phyloP scores from a whole-genome alignment of 2,329 filamentous ascomycete genomes.

The Colletotrichum liriopes region DNA sequence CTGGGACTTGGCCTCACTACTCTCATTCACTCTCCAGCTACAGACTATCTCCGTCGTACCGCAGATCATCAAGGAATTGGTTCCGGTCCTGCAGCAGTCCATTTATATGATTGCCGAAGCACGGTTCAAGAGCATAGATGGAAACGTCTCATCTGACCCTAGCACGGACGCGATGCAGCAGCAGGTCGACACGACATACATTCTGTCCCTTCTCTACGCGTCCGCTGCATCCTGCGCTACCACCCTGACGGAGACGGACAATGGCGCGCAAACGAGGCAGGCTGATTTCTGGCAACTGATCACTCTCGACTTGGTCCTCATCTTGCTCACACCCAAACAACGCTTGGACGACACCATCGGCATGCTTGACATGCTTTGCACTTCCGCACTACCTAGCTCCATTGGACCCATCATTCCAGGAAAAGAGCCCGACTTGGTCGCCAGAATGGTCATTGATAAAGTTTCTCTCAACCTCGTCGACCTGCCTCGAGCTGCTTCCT shows the following conservation, averaged over 20 bases:
- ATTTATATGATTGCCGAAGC: constrained; percentile 72
- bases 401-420: constrained; percentile 76
- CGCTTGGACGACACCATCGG: constrained; percentile 73
- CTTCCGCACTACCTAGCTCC: constrained; percentile 74
- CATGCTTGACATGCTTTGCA: constrained; percentile 77
- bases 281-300: constrained; percentile 78
- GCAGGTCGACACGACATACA: constrained; percentile 74
- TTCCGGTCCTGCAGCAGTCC: constrained; percentile 71
- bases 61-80: constrained; percentile 70
- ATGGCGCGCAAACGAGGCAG: constrained; percentile 51
- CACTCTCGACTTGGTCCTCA: constrained; percentile 75
- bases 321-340: constrained; percentile 79
- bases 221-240: constrained; percentile 73
- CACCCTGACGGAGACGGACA: constrained; percentile 51
- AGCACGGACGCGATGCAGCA: constrained; percentile 56
- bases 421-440: constrained; percentile 60
- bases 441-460: constrained; percentile 70
- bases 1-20: constrained; percentile 74
- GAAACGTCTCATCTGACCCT: constrained; percentile 59
- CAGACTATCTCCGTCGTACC: constrained; percentile 73
- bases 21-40: constrained; percentile 75
- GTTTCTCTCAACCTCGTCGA: constrained; percentile 76
- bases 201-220: constrained; percentile 77
- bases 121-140: constrained; percentile 65
- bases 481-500: constrained; percentile 61